A percentile compares a stretch with the other conserved stretches of the same genome.
phyloP scores from a whole-genome alignment of 2,329 filamentous ascomycete species.

The Aureobasidium uvarum region DNA sequence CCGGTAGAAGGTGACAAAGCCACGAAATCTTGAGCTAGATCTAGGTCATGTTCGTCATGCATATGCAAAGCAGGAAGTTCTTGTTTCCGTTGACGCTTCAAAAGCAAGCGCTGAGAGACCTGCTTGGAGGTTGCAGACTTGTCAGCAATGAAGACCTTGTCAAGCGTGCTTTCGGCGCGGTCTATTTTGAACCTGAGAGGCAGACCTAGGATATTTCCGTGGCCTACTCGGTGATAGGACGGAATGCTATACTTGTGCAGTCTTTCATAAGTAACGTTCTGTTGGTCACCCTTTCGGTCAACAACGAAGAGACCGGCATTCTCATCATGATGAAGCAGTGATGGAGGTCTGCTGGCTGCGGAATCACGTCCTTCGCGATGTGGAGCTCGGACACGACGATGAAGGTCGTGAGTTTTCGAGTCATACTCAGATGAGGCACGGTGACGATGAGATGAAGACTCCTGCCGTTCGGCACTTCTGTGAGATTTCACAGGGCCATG shows the following conservation, averaged over 20 bases:
- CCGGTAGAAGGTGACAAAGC: neutral
- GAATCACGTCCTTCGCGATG: neutral
- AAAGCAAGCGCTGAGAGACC: conserved; percentile 38
- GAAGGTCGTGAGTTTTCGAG: neutral
- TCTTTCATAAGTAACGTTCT: conserved; percentile 71
- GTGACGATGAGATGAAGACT: neutral
- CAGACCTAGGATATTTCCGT: conserved; percentile 69
- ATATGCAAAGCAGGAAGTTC: conserved; percentile 40
- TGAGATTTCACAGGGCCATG: neutral
- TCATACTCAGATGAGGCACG: neutral
- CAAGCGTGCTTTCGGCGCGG: conserved; percentile 58
- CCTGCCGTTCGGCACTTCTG: neutral
- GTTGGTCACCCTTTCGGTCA: conserved; percentile 73
- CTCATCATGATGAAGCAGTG: neutral
- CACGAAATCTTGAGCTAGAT: conserved; percentile 20
- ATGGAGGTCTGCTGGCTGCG: neutral
- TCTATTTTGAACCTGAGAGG: conserved; percentile 63
- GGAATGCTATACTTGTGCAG: conserved; percentile 72
- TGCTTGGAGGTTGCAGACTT: conserved; percentile 18
- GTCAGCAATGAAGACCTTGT: conserved; percentile 31
- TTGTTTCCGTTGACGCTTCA: conserved; percentile 48
- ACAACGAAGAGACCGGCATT: conserved; percentile 53
- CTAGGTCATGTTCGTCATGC: conserved; percentile 4
- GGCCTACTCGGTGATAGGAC: conserved; percentile 65
- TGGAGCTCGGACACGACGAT: neutral